Evolutionary conservation across 495 filamentous ascomycete genomes (phyloP), one percentile per base, ranked within the genome.

Genomic region (Poronia punctata): DNA sequence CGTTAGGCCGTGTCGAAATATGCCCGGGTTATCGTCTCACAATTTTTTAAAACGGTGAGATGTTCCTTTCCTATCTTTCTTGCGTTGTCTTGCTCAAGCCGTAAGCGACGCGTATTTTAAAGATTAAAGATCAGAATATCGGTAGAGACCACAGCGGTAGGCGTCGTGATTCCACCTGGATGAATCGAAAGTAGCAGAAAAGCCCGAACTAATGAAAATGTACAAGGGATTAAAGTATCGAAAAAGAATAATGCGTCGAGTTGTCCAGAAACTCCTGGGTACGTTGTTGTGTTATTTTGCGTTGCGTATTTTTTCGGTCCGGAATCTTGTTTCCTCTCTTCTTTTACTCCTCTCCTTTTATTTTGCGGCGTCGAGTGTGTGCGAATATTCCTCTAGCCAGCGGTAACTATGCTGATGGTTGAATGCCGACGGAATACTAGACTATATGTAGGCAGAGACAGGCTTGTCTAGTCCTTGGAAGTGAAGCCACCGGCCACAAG

Each of bases 191-290:
- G 27, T 33, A 38, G 25, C 25, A 37, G 34, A 18, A 18, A 16
- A 37, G 33, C 27, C 28, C 20, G 27, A 40, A 34, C 28, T 14
- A 30, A 46, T 17, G 37, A 40, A 46, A 46, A 40, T 46, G 43
- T 46, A 46, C 43, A 46, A 40, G 29, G 36, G 35, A n/a, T 7
- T 46, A 40, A 46, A 25, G 37, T 38, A 30, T 26, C 23, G 43
- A 38, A 40, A 35, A 33, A 38, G 37, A n/a, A n/a, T n/a, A n/a
- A 46, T 34, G 35, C 23, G 39, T 46, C 36, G 43, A 46, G 43
- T 46, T 24, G 36, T 46, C 43, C 35, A 46, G 43, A 46, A 45
- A 40, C 43, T 46, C 36, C 31, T 35, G 36, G 36, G 29, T n/a
- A 29, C 27, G 30, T 2, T 25, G 40, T 9, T 26, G 24, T 10